Evolutionary conservation across 768 basidiomycete genomes (phyloP).

Genomic region (Termitomyces heimii): DNA sequence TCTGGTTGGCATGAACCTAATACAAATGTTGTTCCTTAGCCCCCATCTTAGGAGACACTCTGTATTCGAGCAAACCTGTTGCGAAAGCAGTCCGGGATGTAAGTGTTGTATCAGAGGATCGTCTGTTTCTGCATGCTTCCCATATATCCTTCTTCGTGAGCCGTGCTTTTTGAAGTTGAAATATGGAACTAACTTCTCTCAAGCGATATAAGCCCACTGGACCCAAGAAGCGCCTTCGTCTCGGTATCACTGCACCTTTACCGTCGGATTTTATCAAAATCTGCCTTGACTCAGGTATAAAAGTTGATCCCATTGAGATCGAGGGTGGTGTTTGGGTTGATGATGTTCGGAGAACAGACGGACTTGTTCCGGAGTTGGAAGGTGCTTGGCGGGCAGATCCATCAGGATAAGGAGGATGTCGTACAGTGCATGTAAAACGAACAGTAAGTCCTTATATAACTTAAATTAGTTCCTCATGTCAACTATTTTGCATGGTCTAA

Average conservation of each 20-base stretch:
- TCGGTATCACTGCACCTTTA: slow-evolving; percentile 52
- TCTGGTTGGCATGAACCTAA: neutral
- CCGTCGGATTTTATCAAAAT: slow-evolving; percentile 49
- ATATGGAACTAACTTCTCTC: neutral
- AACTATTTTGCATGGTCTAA: neutral
- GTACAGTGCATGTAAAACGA: slow-evolving; percentile 5
- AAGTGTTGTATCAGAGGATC: slow-evolving; percentile 32
- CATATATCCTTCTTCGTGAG: slow-evolving; percentile 52
- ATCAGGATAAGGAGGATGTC: neutral
- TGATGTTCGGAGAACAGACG: slow-evolving; percentile 27
- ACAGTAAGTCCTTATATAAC: neutral
- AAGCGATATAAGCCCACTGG: slow-evolving; percentile 46
- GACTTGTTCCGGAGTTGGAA: slow-evolving; percentile 28
- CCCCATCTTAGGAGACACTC: slow-evolving; percentile 59
- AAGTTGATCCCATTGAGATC: slow-evolving; percentile 27
- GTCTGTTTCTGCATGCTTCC: slow-evolving; percentile 59
- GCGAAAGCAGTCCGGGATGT: slow-evolving; percentile 18
- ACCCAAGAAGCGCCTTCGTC: slow-evolving; percentile 40
- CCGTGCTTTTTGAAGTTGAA: neutral
- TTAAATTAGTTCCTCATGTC: neutral
- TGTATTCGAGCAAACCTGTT: slow-evolving; percentile 37
- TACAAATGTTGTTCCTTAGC: slow-evolving; percentile 28
- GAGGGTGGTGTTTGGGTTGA: slow-evolving; percentile 44
- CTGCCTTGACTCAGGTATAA: slow-evolving; percentile 41
- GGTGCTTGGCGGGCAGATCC: slow-evolving; percentile 23